These are phyloP conservation scores for Melampsora americana DNA, from an alignment of 1,284 basidiomycete genomes.

Conservation along the genomic window DNA sequence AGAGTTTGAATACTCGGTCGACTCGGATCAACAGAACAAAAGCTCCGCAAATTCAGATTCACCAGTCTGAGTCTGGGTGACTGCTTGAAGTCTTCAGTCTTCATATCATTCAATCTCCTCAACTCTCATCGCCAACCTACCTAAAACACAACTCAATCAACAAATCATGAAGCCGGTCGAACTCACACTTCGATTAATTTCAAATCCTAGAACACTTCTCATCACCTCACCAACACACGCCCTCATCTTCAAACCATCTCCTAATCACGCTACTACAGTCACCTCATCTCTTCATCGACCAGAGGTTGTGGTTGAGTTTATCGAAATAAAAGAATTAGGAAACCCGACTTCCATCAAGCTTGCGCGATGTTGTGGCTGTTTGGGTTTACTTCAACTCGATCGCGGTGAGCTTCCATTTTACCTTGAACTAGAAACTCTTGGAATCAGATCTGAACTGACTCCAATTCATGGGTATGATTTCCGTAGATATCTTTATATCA, in stretches of 20 bases:
- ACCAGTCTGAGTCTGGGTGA: no score
- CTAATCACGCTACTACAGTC: background rate
- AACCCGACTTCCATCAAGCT: constrained; percentile 3
- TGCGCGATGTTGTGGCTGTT: constrained; percentile 24
- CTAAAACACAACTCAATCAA: no score
- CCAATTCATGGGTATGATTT: background rate
- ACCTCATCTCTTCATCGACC: constrained; percentile 1
- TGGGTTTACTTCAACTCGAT: constrained; percentile 29
- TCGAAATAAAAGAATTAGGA: background rate
- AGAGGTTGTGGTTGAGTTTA: background rate
- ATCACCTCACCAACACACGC: constrained; percentile 23
- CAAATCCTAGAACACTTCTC: constrained; percentile 12
- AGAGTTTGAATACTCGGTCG: no score
- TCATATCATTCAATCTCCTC: background rate
- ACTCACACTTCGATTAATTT: constrained; percentile 13
- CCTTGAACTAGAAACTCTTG: background rate
- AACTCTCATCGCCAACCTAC: background rate
- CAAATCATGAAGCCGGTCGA: constrained; percentile 7
- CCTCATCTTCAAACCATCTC: constrained; percentile 9
- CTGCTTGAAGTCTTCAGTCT: no score
- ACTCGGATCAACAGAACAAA: no score
- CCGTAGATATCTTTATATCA: constrained; percentile 73
- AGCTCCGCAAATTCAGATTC: no score
- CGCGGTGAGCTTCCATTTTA: background rate
- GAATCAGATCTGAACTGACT: background rate